Percentiles rank a stretch among this genome's conserved stretches.
phyloP scores from a whole-genome alignment of 305 asterid species.

The Fraxinus floribunda region DNA sequence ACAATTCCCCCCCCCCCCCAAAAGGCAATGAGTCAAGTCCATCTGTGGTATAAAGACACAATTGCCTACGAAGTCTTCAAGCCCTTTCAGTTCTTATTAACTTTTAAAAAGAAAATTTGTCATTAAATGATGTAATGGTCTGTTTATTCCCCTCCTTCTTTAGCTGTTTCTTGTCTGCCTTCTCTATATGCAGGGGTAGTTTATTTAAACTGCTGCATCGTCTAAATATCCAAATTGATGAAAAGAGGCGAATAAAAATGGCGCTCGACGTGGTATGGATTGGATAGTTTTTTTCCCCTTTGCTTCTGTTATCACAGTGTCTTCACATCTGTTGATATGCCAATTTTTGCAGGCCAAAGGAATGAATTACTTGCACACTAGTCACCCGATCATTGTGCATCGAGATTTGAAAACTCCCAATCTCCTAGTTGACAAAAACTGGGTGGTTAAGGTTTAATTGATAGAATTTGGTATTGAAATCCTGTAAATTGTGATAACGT shows the following conservation, averaged over 20 bases:
- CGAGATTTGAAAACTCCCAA: conserved; percentile 95
- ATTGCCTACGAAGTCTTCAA: conserved; percentile 12
- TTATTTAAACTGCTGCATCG: conserved; percentile 84
- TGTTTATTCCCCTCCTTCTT: conserved; percentile 10
- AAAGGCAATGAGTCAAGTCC: not conserved
- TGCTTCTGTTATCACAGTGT: conserved; percentile 21
- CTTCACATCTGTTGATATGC: conserved; percentile 21
- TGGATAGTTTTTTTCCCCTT: conserved; percentile 19
- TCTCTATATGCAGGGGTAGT: conserved; percentile 78
- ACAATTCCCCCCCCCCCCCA: not conserved
- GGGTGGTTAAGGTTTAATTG: conserved; percentile 74
- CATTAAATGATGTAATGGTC: not conserved
- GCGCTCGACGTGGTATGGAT: conserved; percentile 92
- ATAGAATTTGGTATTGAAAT: not conserved
- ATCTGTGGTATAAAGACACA: not conserved
- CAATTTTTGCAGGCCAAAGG: conserved; percentile 75
- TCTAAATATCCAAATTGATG: conserved; percentile 72
- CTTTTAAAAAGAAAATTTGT: not conserved
- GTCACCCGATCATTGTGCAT: conserved; percentile 86
- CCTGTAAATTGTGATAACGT: not conserved
- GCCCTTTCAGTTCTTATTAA: not conserved
- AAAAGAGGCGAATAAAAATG: conserved; percentile 82
- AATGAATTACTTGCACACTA: conserved; percentile 90
- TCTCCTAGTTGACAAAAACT: conserved; percentile 88
- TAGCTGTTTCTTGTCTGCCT: conserved; percentile 21